A percentile compares a stretch with the other conserved stretches of the same genome.
Evolutionary conservation across 352 stramenopile genomes (phyloP).

Genomic region (Phytophthora pisi): DNA sequence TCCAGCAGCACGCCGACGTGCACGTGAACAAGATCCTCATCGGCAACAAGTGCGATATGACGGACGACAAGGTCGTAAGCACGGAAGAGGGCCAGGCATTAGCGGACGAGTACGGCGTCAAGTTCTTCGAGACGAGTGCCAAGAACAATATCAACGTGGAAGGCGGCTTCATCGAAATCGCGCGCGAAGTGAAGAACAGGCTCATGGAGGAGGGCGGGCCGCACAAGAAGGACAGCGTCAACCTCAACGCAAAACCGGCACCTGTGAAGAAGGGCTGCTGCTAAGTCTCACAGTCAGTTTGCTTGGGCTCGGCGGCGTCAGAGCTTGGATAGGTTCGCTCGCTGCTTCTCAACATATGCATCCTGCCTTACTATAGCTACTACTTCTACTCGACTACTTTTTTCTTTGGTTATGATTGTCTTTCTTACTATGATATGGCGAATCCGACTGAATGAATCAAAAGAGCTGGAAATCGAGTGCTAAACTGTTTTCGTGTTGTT

Average conservation of each 20-base stretch:
- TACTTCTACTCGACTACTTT: slow-evolving; percentile 42
- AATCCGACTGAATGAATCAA: background rate
- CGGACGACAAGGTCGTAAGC: slow-evolving; percentile 96
- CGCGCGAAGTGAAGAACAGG: slow-evolving; percentile 89
- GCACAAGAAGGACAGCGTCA: slow-evolving; percentile 88
- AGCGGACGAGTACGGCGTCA: slow-evolving; percentile 94
- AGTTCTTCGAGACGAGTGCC: slow-evolving; percentile 96
- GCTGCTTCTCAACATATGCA: slow-evolving; percentile 28
- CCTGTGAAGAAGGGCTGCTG: slow-evolving; percentile 87
- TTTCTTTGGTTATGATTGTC: slow-evolving; percentile 22
- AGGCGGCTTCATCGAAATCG: slow-evolving; percentile 88
- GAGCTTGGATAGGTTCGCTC: slow-evolving; percentile 19
- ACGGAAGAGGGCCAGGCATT: slow-evolving; percentile 95
- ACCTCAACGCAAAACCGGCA: slow-evolving; percentile 77
- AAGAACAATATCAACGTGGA: slow-evolving; percentile 98
- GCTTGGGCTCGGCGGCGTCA: slow-evolving; percentile 27
- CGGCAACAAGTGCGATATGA: slow-evolving; percentile 99
- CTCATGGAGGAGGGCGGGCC: slow-evolving; percentile 88
- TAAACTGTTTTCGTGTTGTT: background rate
- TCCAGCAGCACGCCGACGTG: slow-evolving; percentile 98
- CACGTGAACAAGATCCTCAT: slow-evolving; percentile 99
- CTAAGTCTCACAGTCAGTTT: slow-evolving; percentile 52
- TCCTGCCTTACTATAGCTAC: slow-evolving; percentile 39
- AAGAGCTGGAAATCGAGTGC: background rate
- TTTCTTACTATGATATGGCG: background rate